phyloP scores from a whole-genome alignment of 225 moss, liverwort and hornwort species.

The Bryoerythrophyllum caledonicum region DNA sequence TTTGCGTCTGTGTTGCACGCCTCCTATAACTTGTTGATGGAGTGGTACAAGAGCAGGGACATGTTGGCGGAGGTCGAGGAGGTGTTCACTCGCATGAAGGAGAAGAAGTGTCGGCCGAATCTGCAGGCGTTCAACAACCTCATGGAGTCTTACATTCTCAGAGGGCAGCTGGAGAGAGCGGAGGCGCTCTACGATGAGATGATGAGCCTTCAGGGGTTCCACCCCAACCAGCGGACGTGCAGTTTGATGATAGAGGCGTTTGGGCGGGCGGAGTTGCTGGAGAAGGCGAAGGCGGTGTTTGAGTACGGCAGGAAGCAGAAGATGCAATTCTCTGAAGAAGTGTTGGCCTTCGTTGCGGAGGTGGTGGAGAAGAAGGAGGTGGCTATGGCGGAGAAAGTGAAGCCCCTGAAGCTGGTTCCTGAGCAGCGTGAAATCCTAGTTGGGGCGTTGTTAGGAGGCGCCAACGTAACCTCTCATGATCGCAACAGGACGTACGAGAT shows the following conservation, averaged over 20 bases:
- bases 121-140: conserved; percentile 68
- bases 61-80: conserved; percentile 55
- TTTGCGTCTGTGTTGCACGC: conserved; percentile 58
- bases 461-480: conserved; percentile 66
- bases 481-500: conserved; percentile 71
- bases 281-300: conserved; percentile 59
- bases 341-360: conserved; percentile 41
- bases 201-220: conserved; percentile 45
- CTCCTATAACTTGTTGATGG: conserved; percentile 72
- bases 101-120: conserved; percentile 66
- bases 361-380: conserved; percentile 56
- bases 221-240: conserved; percentile 63
- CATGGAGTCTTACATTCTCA: conserved; percentile 65
- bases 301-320: conserved; percentile 50
- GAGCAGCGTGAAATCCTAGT: conserved; percentile 85
- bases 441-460: conserved; percentile 86
- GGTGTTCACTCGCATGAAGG: conserved; percentile 66
- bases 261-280: conserved; percentile 41
- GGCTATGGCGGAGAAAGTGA: conserved; percentile 37
- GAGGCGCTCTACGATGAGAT: conserved; percentile 59
- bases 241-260: conserved; percentile 74
- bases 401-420: conserved; percentile 51
- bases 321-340: conserved; percentile 54
- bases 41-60: conserved; percentile 61
- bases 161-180: conserved; percentile 63